Evolutionary conservation across 2,329 filamentous ascomycete species (phyloP).

Genomic region (Fonsecaea monophora): DNA sequence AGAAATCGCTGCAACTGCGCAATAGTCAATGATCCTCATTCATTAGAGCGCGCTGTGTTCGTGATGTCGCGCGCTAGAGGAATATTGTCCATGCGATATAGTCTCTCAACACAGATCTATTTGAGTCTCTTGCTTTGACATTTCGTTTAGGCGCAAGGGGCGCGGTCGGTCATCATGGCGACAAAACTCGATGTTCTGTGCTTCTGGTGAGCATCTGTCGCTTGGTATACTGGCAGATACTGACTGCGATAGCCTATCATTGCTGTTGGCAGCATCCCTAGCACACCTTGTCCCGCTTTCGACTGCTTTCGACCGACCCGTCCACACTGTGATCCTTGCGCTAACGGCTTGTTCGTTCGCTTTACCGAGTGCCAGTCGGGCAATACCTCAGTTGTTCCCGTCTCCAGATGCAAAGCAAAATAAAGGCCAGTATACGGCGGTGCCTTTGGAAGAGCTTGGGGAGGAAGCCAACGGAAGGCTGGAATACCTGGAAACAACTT

Average conservation of each 20-base stretch:
- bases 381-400: slow-evolving; percentile 42
- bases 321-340: slow-evolving; percentile 52
- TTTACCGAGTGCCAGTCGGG: slow-evolving; percentile 48
- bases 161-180: not conserved
- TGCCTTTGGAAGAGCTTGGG: slow-evolving; percentile 31
- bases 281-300: slow-evolving; percentile 47
- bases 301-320: slow-evolving; percentile 54
- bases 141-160: not conserved
- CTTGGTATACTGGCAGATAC: not conserved
- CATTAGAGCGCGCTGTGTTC: slow-evolving; percentile 1
- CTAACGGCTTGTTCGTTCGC: slow-evolving; percentile 51
- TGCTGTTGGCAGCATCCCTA: slow-evolving; percentile 47
- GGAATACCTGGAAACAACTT: slow-evolving; percentile 10
- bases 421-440: slow-evolving; percentile 21
- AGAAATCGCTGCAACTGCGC: not conserved
- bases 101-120: not conserved
- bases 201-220: slow-evolving; percentile 22
- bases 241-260: slow-evolving; percentile 38
- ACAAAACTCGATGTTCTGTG: slow-evolving; percentile 24
- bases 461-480: slow-evolving; percentile 21
- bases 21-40: not conserved
- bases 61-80: slow-evolving; percentile 28
- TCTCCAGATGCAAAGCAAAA: slow-evolving; percentile 10
- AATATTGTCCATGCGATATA: slow-evolving; percentile 10
- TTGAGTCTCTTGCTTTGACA: slow-evolving; percentile 1